Conservation (phyloP, 805 yeast genomes). For the Candida morakotiae region DNA sequence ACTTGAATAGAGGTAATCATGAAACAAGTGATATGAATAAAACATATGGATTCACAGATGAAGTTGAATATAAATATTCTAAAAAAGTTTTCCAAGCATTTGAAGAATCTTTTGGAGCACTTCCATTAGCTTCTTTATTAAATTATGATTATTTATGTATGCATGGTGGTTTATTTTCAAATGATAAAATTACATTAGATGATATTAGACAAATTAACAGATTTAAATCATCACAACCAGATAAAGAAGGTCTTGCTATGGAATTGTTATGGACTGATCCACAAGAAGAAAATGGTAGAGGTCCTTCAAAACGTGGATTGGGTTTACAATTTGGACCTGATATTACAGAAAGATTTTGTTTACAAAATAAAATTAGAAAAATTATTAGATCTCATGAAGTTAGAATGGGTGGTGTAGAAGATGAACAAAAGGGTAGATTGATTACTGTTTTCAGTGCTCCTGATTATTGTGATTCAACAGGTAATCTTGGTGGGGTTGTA, state of each 20-base stretch:
- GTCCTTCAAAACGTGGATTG: slow-evolving; percentile 89
- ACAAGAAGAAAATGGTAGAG: slow-evolving; percentile 69
- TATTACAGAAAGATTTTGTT: slow-evolving; percentile 75
- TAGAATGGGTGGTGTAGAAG: slow-evolving; percentile 83
- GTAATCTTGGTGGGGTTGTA: slow-evolving; percentile 86
- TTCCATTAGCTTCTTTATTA: slow-evolving; percentile 83
- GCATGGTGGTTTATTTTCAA: slow-evolving; percentile 94
- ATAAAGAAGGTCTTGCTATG: slow-evolving; percentile 90
- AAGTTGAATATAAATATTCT: slow-evolving; percentile 85
- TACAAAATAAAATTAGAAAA: slow-evolving; percentile 65
- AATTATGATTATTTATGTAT: slow-evolving; percentile 78
- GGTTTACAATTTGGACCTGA: slow-evolving; percentile 98
- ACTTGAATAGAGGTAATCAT: slow-evolving; percentile 90
- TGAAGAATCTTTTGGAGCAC: slow-evolving; percentile 76
- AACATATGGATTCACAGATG: slow-evolving; percentile 94
- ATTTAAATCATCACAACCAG: slow-evolving; percentile 72
- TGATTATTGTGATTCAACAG: slow-evolving; percentile 90
- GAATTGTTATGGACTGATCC: slow-evolving; percentile 98
- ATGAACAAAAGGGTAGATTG: slow-evolving; percentile 80
- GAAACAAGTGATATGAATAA: slow-evolving; percentile 96
- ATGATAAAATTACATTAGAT: slow-evolving; percentile 63
- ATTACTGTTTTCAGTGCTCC: slow-evolving; percentile 98
- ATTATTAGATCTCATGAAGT: slow-evolving; percentile 95
- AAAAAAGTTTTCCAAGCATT: slow-evolving; percentile 78
- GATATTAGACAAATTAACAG: slow-evolving; percentile 73